phyloP scores from a whole-genome alignment of 2,329 filamentous ascomycete species.

The Pseudocercospora macadamiae region DNA sequence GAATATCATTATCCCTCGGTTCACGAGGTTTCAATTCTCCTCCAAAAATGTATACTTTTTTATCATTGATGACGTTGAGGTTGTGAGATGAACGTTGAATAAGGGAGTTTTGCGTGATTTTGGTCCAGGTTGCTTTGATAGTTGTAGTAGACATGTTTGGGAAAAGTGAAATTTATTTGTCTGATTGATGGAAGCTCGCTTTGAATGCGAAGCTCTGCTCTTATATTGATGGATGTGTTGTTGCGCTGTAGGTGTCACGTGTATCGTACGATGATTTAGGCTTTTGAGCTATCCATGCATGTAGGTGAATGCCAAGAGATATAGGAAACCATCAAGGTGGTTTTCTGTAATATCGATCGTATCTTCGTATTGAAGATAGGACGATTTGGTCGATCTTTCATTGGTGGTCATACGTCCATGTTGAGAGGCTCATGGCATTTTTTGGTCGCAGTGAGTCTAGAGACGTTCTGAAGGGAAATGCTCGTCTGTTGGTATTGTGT shows the following conservation, averaged over 20 bases:
- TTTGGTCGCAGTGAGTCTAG: too few relatives aligned
- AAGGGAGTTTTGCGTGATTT: constrained; percentile 38
- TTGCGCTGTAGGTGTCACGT: neutral
- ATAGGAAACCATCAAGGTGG: too few relatives aligned
- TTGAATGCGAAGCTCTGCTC: neutral
- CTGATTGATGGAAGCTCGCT: neutral
- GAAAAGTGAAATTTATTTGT: neutral
- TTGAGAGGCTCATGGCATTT: too few relatives aligned
- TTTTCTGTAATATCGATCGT: too few relatives aligned
- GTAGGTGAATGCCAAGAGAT: too few relatives aligned
- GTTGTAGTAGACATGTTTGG: constrained; percentile 5
- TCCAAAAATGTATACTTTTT: constrained; percentile 72
- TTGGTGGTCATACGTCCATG: too few relatives aligned
- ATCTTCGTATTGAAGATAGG: too few relatives aligned
- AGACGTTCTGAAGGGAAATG: too few relatives aligned
- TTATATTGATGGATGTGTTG: too few relatives aligned
- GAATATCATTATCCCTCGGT: constrained; percentile 73
- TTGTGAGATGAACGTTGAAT: constrained; percentile 76
- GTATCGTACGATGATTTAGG: neutral
- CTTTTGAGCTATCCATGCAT: too few relatives aligned
- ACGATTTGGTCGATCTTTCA: too few relatives aligned
- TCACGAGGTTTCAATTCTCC: constrained; percentile 70
- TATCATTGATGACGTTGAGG: constrained; percentile 51
- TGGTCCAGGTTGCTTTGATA: constrained; percentile 38
- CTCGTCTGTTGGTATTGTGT: too few relatives aligned